These are phyloP conservation scores for Boletus barrowsii DNA, from an alignment of 768 basidiomycete species.

Conservation along the genomic window DNA sequence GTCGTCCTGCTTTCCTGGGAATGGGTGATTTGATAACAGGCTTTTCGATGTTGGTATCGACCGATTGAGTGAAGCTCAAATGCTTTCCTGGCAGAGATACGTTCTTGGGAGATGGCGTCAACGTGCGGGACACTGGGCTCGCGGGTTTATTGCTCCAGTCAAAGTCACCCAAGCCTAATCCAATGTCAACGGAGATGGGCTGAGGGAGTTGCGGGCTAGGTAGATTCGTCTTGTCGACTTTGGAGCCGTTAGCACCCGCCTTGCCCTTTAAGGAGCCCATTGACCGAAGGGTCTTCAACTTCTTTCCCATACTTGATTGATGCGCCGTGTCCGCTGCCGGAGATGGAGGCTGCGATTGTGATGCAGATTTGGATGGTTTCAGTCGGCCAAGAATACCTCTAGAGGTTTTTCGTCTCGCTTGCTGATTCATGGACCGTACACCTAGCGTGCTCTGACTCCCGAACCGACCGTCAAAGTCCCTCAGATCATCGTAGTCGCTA, in stretches of 20 bases:
- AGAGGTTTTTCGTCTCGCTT: constrained; percentile 57
- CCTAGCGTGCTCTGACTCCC: constrained; percentile 76
- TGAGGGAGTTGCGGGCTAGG: constrained; percentile 54
- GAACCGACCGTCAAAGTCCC: constrained; percentile 84
- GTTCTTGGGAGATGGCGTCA: constrained; percentile 20
- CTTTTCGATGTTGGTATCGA: constrained; percentile 33
- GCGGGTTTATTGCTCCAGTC: constrained; percentile 43
- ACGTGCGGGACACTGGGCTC: constrained; percentile 8
- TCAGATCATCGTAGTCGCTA: constrained; percentile 85
- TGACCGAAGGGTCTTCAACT: constrained; percentile 71
- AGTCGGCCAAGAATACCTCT: constrained; percentile 65
- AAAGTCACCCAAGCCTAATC: constrained; percentile 53
- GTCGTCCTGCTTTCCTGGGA: constrained; percentile 53
- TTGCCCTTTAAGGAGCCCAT: constrained; percentile 77
- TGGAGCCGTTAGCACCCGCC: constrained; percentile 20
- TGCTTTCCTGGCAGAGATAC: constrained; percentile 17
- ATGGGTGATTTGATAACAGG: constrained; percentile 33
- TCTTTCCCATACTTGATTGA: constrained; percentile 39
- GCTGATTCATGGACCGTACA: constrained; percentile 37
- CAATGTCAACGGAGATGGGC: constrained; percentile 51
- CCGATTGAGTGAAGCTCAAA: constrained; percentile 17
- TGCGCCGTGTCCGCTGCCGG: constrained; percentile 39
- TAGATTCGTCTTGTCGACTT: constrained; percentile 38
- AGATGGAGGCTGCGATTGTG: constrained; percentile 46
- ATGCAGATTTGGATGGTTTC: constrained; percentile 42